Conservation (phyloP, 805 yeast genomes). For the Nakazawaea wyomingensis region DNA sequence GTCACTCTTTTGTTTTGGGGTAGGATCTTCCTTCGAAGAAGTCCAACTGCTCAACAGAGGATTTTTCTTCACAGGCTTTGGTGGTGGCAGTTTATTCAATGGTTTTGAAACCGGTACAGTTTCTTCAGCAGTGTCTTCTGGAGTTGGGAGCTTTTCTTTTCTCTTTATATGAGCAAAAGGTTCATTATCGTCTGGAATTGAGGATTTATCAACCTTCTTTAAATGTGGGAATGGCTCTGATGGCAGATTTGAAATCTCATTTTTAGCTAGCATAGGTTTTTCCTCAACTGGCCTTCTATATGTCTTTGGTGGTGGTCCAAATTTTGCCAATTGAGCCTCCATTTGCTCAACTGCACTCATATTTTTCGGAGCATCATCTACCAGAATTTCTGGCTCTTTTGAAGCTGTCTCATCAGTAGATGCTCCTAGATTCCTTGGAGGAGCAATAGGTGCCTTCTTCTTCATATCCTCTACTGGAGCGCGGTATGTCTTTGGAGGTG, state of each 20-base stretch:
- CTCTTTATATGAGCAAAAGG: slow-evolving; percentile 4
- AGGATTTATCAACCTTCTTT: too few species aligned
- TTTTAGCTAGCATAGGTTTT: not conserved
- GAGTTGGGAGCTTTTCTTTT: not conserved
- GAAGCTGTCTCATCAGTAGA: too few species aligned
- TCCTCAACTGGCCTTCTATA: slow-evolving; percentile 21
- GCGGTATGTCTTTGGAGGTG: slow-evolving; percentile 37
- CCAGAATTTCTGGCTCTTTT: slow-evolving; percentile 17
- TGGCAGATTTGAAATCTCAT: too few species aligned
- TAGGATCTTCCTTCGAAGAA: not conserved
- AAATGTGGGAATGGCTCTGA: too few species aligned
- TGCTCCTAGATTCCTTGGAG: not conserved
- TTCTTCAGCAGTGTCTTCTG: not conserved
- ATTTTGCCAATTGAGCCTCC: slow-evolving; percentile 31
- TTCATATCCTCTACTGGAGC: slow-evolving; percentile 21
- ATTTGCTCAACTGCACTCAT: slow-evolving; percentile 15
- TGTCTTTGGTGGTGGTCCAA: slow-evolving; percentile 43
- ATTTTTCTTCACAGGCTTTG: slow-evolving; percentile 15
- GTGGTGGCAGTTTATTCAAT: slow-evolving; percentile 16
- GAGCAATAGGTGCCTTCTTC: not conserved
- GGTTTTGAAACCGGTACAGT: not conserved
- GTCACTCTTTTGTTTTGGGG: not conserved
- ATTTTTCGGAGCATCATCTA: too few species aligned
- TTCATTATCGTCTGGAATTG: too few species aligned
- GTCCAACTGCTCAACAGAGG: slow-evolving; percentile 1